phyloP scores from a whole-genome alignment of 441 rosid genomes.

The Gossypium davidsonii region DNA sequence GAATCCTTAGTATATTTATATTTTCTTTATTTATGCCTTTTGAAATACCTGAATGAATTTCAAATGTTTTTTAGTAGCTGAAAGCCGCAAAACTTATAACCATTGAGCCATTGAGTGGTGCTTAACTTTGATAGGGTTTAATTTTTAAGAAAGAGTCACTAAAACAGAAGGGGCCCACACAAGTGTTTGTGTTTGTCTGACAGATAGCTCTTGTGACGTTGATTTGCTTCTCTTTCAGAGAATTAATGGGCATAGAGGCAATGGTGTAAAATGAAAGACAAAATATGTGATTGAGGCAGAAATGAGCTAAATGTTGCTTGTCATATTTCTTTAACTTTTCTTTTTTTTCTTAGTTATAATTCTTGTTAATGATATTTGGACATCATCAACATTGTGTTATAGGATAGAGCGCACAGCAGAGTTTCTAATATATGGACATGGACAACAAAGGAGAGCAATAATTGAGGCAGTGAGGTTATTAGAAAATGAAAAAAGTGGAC shows the following conservation, averaged over 20 bases:
- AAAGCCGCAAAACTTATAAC: neutral
- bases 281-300: neutral
- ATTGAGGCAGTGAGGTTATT: constrained; percentile 80
- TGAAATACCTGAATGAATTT: neutral
- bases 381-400: constrained; percentile 15
- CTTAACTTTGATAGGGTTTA: neutral
- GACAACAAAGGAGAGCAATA: constrained; percentile 93
- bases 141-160: neutral
- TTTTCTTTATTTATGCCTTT: neutral
- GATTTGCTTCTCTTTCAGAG: neutral
- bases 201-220: neutral
- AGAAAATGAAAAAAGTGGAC: constrained; percentile 48
- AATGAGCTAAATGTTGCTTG: neutral
- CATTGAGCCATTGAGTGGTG: neutral
- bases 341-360: constrained; percentile 1
- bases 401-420: constrained; percentile 87
- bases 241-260: neutral
- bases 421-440: constrained; percentile 80
- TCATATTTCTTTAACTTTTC: neutral
- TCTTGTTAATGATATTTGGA: constrained; percentile 11
- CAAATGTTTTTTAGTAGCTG: constrained; percentile 2
- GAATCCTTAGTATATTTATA: neutral
- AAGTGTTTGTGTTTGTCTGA: neutral
- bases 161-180: neutral
- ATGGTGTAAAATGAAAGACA: neutral